Evolutionary conservation across 2,329 filamentous ascomycete genomes (phyloP).

Genomic region (Capronia coronata): DNA sequence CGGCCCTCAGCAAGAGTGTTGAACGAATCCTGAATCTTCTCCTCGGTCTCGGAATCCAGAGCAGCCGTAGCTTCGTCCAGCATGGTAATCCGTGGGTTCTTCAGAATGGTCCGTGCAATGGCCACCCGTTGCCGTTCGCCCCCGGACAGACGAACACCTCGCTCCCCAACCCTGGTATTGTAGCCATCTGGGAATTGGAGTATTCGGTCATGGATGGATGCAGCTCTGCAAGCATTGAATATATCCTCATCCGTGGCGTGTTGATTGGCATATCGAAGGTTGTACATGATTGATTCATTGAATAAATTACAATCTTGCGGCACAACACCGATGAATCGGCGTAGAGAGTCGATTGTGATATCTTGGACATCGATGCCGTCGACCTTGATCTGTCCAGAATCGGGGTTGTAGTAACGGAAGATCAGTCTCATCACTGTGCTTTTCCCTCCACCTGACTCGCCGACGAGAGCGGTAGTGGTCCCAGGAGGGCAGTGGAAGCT

Average conservation of each 20-base stretch:
- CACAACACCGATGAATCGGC: slow-evolving; percentile 86
- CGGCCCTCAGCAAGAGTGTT: slow-evolving; percentile 74
- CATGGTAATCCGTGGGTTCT: slow-evolving; percentile 85
- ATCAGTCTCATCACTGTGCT: slow-evolving; percentile 93
- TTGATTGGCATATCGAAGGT: slow-evolving; percentile 82
- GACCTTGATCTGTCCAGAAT: slow-evolving; percentile 71
- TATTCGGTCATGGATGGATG: slow-evolving; percentile 90
- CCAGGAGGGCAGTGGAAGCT: slow-evolving; percentile 81
- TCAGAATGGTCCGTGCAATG: slow-evolving; percentile 86
- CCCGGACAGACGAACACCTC: slow-evolving; percentile 77
- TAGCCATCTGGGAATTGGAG: slow-evolving; percentile 82
- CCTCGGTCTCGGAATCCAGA: slow-evolving; percentile 84
- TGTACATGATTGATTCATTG: slow-evolving; percentile 93
- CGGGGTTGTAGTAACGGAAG: slow-evolving; percentile 91
- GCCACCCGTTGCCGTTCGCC: slow-evolving; percentile 92
- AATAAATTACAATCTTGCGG: slow-evolving; percentile 94
- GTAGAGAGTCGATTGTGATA: slow-evolving; percentile 87
- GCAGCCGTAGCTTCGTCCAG: slow-evolving; percentile 90
- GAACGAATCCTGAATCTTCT: slow-evolving; percentile 84
- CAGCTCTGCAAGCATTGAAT: slow-evolving; percentile 72
- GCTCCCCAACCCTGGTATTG: slow-evolving; percentile 82
- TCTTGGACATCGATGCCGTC: slow-evolving; percentile 80
- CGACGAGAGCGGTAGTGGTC: slow-evolving; percentile 91
- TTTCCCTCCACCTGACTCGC: slow-evolving; percentile 94
- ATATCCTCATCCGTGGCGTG: slow-evolving; percentile 74